Evolutionary conservation across 2,329 filamentous ascomycete species (phyloP), one percentile per base, ranked within the genome.

Genomic region (Epichloe hybrida): DNA sequence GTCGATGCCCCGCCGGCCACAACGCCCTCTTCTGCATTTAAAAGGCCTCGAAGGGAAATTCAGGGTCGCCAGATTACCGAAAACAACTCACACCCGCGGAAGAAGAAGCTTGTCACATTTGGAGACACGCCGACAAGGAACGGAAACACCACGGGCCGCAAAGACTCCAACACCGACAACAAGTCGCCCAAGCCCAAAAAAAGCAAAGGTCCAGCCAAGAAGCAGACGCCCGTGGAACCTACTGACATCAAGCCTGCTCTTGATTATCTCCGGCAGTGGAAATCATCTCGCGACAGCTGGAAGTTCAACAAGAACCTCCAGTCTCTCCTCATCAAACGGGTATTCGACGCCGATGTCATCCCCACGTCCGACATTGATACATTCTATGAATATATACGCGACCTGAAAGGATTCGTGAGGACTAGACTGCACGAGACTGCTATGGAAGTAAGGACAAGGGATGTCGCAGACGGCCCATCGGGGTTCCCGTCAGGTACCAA

Each of bases 301-400:
- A 96, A 95, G 67, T 97, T 96, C 73, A 95, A 94, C 72, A 96
- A 96, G 71, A 90, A 88, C 59, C 81, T 88, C 62, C 90, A 96
- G 67, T 87, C 83, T 50, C 80, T 87, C 58, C 73, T 96, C 12
- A 79, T 96, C 62, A 91, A 93, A 66, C 82, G 94, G 70, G 70
- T 86, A 44, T 87, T 94, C 63, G 81, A 86, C 57, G 69, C 81
- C 56, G 78, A 81, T 58, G 77, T 79, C 54, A 78, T 96, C 42
- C 87, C 89, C 0, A 69, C 81, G 15, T 70, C 76, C 53, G 79
- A 91, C 67, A 81, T 87, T 52, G 69, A 77, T 45, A 74, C 81
- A 21, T 80, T 96, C 41, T 79, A 84, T 62, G 75, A 80, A 48
- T 97, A 96, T 69, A 79, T 96, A 56, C 73, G 77, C 52, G 88